phyloP scores from a whole-genome alignment of 345 rosid species.

The Eucalyptus guilfoylei region DNA sequence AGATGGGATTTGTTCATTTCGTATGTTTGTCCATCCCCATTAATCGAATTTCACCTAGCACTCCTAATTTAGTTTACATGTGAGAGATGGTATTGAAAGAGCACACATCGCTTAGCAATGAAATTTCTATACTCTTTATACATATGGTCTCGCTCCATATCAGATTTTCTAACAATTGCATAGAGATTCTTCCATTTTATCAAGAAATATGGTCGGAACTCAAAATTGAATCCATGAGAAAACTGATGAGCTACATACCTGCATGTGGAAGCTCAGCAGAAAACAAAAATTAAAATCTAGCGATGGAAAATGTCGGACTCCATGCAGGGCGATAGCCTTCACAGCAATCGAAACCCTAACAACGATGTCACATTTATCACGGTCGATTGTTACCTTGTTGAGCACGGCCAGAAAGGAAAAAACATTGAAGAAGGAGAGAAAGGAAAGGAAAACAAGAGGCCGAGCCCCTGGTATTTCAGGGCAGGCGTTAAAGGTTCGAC shows the following conservation, averaged over 20 bases:
- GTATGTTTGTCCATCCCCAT: fast-evolving
- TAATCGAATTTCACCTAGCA: fast-evolving
- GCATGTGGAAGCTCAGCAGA: neutral
- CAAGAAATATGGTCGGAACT: neutral
- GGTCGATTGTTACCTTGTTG: neutral
- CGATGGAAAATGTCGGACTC: neutral
- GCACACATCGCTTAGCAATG: fast-evolving
- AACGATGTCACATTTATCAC: neutral
- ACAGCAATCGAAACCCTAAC: neutral
- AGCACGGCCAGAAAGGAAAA: neutral
- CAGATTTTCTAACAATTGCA: neutral
- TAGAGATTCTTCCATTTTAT: neutral
- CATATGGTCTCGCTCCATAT: fast-evolving
- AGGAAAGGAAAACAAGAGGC: constrained; percentile 23
- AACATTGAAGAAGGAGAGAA: neutral
- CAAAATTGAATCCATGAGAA: neutral
- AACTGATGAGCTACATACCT: neutral
- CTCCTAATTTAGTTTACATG: fast-evolving
- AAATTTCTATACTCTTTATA: fast-evolving
- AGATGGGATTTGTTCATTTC: fast-evolving
- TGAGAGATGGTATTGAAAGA: fast-evolving
- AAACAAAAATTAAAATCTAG: neutral
- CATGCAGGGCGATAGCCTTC: neutral
- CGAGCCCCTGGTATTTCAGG: constrained; percentile 20
- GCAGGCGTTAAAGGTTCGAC: neutral